phyloP scores from a whole-genome alignment of 768 basidiomycete genomes.

The Pulveroboletus sp. region DNA sequence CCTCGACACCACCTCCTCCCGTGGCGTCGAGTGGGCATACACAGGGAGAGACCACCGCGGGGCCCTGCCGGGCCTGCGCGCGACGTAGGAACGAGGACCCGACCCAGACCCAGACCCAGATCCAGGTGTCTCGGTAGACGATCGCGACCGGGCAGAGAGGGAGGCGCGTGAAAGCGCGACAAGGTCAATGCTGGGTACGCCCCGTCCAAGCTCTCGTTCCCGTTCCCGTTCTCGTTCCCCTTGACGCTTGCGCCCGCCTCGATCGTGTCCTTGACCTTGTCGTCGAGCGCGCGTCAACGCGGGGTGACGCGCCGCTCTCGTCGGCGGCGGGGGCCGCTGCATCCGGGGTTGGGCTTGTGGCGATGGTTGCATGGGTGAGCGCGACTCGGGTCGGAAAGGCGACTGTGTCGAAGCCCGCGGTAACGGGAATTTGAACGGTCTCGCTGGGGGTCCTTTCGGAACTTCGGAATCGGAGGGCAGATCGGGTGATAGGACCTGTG shows the following conservation, averaged over 20 bases:
- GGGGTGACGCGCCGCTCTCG: slow-evolving; percentile 9
- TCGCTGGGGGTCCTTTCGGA: neutral
- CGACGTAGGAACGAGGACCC: no score
- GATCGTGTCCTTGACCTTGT: slow-evolving; percentile 10
- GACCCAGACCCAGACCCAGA: no score
- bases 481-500: neutral
- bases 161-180: slow-evolving; percentile 13
- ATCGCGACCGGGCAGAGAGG: slow-evolving; percentile 8
- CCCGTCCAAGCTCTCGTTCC: neutral
- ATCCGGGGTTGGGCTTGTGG: neutral
- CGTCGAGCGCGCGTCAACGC: slow-evolving; percentile 13
- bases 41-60: slow-evolving; percentile 22
- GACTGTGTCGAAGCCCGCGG: slow-evolving; percentile 18
- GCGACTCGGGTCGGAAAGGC: slow-evolving; percentile 16
- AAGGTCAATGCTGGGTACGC: slow-evolving; percentile 24
- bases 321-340: neutral
- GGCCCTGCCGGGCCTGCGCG: neutral
- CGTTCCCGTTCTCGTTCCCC: neutral
- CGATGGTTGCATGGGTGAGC: neutral
- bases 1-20: no score
- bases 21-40: neutral
- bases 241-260: neutral
- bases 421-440: slow-evolving; percentile 11
- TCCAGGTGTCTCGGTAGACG: slow-evolving; percentile 3
- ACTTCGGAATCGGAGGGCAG: neutral